A percentile compares a stretch with the other conserved stretches of the same genome.
Evolutionary conservation across 2,329 filamentous ascomycete genomes (phyloP).

Genomic region (Tolypocladium capitatum): DNA sequence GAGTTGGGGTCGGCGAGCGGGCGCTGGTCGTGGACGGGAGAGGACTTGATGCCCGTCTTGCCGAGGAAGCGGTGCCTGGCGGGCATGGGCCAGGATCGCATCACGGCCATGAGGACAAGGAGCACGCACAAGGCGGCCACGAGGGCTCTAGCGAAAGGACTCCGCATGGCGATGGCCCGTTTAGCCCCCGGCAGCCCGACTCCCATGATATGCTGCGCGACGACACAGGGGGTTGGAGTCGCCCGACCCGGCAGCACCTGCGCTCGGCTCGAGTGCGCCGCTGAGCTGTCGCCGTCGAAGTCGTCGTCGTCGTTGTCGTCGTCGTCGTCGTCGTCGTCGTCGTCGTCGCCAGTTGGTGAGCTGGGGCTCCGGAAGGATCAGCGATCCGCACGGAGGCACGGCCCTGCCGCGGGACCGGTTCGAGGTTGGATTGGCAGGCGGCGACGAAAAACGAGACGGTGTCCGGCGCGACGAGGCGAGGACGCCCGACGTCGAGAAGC

Average conservation of each 20-base stretch:
- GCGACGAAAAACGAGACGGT: background rate
- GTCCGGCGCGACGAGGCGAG: background rate
- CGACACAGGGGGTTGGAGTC: background rate
- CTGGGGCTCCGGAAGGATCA: background rate
- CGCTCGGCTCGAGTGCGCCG: background rate
- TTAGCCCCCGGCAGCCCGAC: conserved; percentile 21
- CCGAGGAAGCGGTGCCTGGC: conserved; percentile 26
- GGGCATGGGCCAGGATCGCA: conserved; percentile 27
- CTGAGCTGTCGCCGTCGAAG: background rate
- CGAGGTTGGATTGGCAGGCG: background rate
- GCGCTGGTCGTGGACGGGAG: conserved; percentile 14
- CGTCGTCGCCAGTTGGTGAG: background rate
- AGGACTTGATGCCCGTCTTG: conserved; percentile 15
- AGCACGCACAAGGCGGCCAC: conserved; percentile 29
- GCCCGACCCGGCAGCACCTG: background rate
- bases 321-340: background rate
- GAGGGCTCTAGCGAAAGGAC: conserved; percentile 31
- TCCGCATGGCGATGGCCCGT: conserved; percentile 35
- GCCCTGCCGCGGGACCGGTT: background rate
- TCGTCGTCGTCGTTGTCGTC: background rate
- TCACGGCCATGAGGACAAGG: conserved; percentile 25
- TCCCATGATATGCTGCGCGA: conserved; percentile 18
- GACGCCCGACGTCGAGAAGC: background rate
- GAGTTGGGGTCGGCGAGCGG: conserved; percentile 13
- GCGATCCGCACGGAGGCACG: background rate